Evolutionary conservation across 805 yeast genomes (phyloP).

Genomic region (Metschnikowia cerradonensis): DNA sequence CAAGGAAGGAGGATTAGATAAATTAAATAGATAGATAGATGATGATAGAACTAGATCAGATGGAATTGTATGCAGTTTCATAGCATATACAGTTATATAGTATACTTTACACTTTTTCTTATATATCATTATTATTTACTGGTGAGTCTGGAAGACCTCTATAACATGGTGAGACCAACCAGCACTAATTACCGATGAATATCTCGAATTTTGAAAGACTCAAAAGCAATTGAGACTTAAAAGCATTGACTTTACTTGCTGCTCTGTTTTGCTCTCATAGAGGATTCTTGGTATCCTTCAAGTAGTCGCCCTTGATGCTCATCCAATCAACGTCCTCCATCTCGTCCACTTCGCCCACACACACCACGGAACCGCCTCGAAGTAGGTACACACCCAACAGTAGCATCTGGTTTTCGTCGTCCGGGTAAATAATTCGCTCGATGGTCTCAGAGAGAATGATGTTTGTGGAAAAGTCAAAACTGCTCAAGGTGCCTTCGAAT

Average conservation of each 20-base stretch:
- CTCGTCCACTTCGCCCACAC: conserved; percentile 52
- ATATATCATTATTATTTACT: neutral
- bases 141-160: neutral
- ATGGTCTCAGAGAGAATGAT: conserved; percentile 48
- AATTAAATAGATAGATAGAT: too few relatives aligned
- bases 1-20: too few relatives aligned
- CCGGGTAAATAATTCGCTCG: conserved; percentile 47
- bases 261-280: conserved; percentile 15
- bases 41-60: too few relatives aligned
- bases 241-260: neutral
- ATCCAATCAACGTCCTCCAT: conserved; percentile 43
- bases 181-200: neutral
- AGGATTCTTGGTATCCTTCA: conserved; percentile 40
- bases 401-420: conserved; percentile 39
- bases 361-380: conserved; percentile 57
- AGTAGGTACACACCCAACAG: conserved; percentile 48
- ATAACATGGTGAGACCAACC: neutral
- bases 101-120: neutral
- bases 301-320: conserved; percentile 25
- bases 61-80: too few relatives aligned
- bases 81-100: too few relatives aligned
- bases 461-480: conserved; percentile 65
- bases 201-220: too few relatives aligned
- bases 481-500: conserved; percentile 44
- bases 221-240: too few relatives aligned